Percentiles rank a stretch among this genome's conserved stretches.
Evolutionary conservation across 1,284 basidiomycete species (phyloP).

Genomic region (Cryptococcus maquisensis): DNA sequence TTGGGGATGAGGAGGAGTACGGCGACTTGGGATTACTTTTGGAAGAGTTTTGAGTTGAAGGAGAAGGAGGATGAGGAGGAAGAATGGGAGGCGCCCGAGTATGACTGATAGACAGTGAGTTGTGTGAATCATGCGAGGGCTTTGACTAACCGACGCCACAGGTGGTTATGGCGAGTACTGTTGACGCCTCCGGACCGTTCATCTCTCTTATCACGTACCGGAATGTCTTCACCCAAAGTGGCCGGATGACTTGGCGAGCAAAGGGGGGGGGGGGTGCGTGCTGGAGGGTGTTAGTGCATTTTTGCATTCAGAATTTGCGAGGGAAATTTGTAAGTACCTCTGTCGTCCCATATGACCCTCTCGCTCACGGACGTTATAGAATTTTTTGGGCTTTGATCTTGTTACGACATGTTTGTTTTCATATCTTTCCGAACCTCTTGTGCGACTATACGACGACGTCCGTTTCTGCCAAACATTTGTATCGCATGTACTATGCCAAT

Average conservation of each 20-base stretch:
- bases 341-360: neutral
- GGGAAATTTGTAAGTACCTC: neutral
- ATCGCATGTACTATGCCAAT: too few species aligned
- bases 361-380: neutral
- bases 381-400: too few species aligned
- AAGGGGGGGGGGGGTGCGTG: too few species aligned
- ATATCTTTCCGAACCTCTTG: too few species aligned
- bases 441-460: too few species aligned
- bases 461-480: too few species aligned
- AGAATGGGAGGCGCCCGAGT: neutral
- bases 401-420: too few species aligned
- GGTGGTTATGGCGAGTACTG: too few species aligned
- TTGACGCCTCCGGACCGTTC: too few species aligned
- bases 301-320: neutral
- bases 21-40: neutral
- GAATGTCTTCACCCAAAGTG: too few species aligned
- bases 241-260: too few species aligned
- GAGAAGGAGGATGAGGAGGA: neutral
- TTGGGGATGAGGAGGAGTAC: neutral
- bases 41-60: neutral
- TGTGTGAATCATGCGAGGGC: neutral
- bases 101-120: constrained; percentile 1
- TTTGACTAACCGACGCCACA: neutral
- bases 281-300: neutral
- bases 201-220: too few species aligned